Percentiles rank a stretch among this genome's conserved stretches.
phyloP scores from a whole-genome alignment of 768 basidiomycete genomes.

The Daedaleopsis sinensis region DNA sequence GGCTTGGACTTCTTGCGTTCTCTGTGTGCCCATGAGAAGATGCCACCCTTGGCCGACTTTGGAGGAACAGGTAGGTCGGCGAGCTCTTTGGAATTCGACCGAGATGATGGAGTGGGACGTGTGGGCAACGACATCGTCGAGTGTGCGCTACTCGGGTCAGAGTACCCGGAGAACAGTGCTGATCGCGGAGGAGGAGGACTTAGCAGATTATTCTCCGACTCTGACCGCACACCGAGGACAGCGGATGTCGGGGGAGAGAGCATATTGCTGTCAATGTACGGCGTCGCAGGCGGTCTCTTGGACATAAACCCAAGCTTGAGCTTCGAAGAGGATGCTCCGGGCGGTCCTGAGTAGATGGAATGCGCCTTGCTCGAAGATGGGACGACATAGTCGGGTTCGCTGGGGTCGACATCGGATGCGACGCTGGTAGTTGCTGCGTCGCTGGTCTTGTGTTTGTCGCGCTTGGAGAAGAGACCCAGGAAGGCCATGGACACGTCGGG shows the following conservation, averaged over 20 bases:
- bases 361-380: conserved; percentile 6
- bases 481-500: conserved; percentile 29
- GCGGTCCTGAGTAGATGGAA: conserved; percentile 19
- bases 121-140: conserved; percentile 70
- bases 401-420: conserved; percentile 22
- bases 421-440: conserved; percentile 16
- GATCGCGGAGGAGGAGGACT: conserved; percentile 67
- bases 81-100: conserved; percentile 12
- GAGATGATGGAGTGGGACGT: conserved; percentile 26
- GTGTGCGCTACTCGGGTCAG: conserved; percentile 50
- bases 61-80: conserved; percentile 21
- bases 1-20: conserved; percentile 44
- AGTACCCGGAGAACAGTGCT: conserved; percentile 63
- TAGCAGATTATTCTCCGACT: conserved; percentile 43
- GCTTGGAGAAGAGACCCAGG: conserved; percentile 32
- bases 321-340: conserved; percentile 43
- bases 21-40: conserved; percentile 49
- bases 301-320: conserved; percentile 45
- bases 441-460: conserved; percentile 30
- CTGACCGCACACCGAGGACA: conserved; percentile 45
- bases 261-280: conserved; percentile 38
- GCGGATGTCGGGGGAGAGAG: conserved; percentile 29
- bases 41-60: conserved; percentile 34
- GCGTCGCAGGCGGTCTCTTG: conserved; percentile 24
- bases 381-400: conserved; percentile 19